phyloP scores from a whole-genome alignment of 2,329 filamentous ascomycete species.

The Colletotrichum sp. region DNA sequence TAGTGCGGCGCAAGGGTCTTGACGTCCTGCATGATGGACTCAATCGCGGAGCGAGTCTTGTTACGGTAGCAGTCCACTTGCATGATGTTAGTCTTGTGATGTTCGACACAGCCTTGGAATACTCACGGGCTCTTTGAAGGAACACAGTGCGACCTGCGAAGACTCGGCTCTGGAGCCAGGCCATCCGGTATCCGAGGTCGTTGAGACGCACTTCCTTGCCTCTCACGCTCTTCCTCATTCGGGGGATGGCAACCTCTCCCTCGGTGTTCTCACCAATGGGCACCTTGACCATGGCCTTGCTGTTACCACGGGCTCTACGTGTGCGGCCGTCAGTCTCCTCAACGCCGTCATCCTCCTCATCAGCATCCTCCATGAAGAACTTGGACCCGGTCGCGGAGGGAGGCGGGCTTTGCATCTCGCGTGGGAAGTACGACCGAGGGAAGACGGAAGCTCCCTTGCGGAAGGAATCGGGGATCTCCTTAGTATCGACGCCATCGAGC shows the following conservation, averaged over 20 bases:
- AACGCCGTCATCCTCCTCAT: slow-evolving; percentile 63
- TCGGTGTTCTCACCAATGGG: slow-evolving; percentile 74
- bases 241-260: slow-evolving; percentile 76
- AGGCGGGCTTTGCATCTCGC: slow-evolving; percentile 89
- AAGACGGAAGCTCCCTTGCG: slow-evolving; percentile 89
- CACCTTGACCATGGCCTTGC: slow-evolving; percentile 61
- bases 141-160: slow-evolving; percentile 89
- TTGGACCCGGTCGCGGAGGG: slow-evolving; percentile 76
- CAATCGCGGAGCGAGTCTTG: slow-evolving; percentile 85
- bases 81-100: neutral
- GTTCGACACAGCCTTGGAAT: neutral
- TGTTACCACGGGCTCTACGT: slow-evolving; percentile 37
- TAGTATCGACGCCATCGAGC: slow-evolving; percentile 91
- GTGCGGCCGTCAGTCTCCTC: slow-evolving; percentile 56
- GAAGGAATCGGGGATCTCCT: slow-evolving; percentile 95
- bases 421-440: slow-evolving; percentile 88
- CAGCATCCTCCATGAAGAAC: slow-evolving; percentile 73
- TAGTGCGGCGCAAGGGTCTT: slow-evolving; percentile 80
- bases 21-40: slow-evolving; percentile 77
- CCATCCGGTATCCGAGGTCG: slow-evolving; percentile 93
- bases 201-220: slow-evolving; percentile 90
- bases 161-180: slow-evolving; percentile 92
- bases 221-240: slow-evolving; percentile 71
- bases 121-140: slow-evolving; percentile 89
- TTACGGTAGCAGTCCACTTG: slow-evolving; percentile 92